Conservation (phyloP, 768 basidiomycete species). For the Candolleomyces eurysporus region DNA sequence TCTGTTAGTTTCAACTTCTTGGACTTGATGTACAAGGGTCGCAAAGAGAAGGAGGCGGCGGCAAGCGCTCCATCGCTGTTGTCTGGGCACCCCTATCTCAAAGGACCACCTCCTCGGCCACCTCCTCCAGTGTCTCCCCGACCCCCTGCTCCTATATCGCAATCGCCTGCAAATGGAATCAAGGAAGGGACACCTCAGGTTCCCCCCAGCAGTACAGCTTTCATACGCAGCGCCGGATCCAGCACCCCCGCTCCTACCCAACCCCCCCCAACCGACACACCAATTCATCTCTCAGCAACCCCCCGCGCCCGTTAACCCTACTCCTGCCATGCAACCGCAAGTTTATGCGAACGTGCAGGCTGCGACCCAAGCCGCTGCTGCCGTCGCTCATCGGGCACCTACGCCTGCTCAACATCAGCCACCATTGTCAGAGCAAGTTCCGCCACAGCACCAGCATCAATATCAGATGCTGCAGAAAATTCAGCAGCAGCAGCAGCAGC, state of each 20-base stretch:
- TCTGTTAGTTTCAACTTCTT: constrained; percentile 53
- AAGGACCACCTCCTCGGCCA: constrained; percentile 17
- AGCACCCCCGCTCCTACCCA: constrained; percentile 33
- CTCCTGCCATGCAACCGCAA: constrained; percentile 35
- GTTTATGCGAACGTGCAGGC: constrained; percentile 35
- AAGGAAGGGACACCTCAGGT: constrained; percentile 25
- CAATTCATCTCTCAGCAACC: constrained; percentile 35
- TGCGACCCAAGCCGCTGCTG: constrained; percentile 31
- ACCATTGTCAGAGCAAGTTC: constrained; percentile 10
- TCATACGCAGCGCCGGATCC: constrained; percentile 26
- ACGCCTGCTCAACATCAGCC: constrained; percentile 31
- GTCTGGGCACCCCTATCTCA: constrained; percentile 18
- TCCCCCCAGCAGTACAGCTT: constrained; percentile 24
- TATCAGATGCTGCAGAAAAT: constrained; percentile 7
- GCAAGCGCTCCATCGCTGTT: constrained; percentile 21
- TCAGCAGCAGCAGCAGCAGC: constrained; percentile 12
- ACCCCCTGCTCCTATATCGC: constrained; percentile 23
- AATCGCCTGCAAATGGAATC: constrained; percentile 25
- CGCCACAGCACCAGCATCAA: constrained; percentile 14
- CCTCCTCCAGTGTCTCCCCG: constrained; percentile 16
- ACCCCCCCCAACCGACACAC: constrained; percentile 21
- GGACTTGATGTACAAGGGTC: constrained; percentile 40
- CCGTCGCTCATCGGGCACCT: constrained; percentile 31
- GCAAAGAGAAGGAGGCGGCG: constrained; percentile 28
- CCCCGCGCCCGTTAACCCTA: constrained; percentile 22